Conservation (phyloP, 495 filamentous ascomycete genomes). For the Penicillium samsonianum region DNA sequence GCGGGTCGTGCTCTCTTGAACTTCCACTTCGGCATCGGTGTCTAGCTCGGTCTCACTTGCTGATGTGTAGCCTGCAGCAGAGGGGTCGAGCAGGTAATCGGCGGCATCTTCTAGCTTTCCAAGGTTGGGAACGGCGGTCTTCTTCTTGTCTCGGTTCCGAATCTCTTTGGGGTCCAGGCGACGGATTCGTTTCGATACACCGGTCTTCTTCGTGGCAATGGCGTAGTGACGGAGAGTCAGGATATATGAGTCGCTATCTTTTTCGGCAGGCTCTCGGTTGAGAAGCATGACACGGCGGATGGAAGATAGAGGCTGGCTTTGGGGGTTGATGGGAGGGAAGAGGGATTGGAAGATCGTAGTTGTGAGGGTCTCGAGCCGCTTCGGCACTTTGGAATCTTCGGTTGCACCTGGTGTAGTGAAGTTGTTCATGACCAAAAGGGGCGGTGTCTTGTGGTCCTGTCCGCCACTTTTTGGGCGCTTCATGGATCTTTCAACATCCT, state of each 20-base stretch:
- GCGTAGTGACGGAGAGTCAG: constrained; percentile 92
- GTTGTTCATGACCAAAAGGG: constrained; percentile 97
- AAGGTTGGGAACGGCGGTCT: constrained; percentile 75
- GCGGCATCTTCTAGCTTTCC: constrained; percentile 90
- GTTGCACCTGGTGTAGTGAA: constrained; percentile 67
- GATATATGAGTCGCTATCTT: constrained; percentile 71
- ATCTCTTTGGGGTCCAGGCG: constrained; percentile 86
- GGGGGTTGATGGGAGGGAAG: constrained; percentile 94
- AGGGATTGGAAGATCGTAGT: constrained; percentile 95
- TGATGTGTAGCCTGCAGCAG: constrained; percentile 87
- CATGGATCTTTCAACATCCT: constrained; percentile 79
- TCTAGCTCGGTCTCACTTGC: constrained; percentile 91
- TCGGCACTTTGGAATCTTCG: constrained; percentile 63
- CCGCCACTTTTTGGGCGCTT: constrained; percentile 78
- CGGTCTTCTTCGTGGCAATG: constrained; percentile 84
- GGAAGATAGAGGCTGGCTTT: constrained; percentile 80
- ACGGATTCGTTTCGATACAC: constrained; percentile 77
- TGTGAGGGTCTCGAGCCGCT: constrained; percentile 88
- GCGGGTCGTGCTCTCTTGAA: constrained; percentile 70
- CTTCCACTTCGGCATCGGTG: constrained; percentile 93
- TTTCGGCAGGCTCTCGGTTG: constrained; percentile 66
- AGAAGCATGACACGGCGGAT: constrained; percentile 88
- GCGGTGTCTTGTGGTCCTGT: constrained; percentile 80
- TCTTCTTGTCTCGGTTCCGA: constrained; percentile 63
- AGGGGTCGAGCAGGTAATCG: constrained; percentile 86